These are phyloP conservation scores for Dactylellina parvicollis DNA, from an alignment of 2,329 filamentous ascomycete species.

Conservation along the genomic window DNA sequence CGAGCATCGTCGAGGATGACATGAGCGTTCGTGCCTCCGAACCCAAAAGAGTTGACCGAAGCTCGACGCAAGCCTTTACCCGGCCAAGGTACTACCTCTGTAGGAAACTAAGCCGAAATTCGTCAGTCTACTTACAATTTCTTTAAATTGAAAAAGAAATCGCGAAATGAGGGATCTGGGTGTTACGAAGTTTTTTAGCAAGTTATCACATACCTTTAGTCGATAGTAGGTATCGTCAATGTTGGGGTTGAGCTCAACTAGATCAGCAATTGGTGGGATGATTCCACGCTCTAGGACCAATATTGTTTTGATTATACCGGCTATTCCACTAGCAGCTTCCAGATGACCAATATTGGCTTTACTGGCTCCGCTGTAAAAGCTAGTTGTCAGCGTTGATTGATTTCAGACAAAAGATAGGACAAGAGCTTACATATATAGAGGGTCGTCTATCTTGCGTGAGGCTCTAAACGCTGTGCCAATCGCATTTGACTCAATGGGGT, in stretches of 20 bases:
- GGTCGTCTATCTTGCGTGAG: background rate
- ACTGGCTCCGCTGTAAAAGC: slow-evolving; percentile 63
- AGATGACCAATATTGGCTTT: slow-evolving; percentile 69
- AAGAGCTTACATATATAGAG: slow-evolving; percentile 36
- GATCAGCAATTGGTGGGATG: slow-evolving; percentile 61
- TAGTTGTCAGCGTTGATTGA: too few relatives aligned
- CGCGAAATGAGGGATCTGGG: too few relatives aligned
- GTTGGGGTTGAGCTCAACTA: slow-evolving; percentile 25
- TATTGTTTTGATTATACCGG: slow-evolving; percentile 67
- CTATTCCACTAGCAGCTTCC: slow-evolving; percentile 67
- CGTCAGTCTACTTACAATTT: too few relatives aligned
- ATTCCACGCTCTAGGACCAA: slow-evolving; percentile 65
- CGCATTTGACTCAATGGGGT: slow-evolving; percentile 37
- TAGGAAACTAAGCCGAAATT: slow-evolving; percentile 15
- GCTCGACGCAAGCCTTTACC: slow-evolving; percentile 14
- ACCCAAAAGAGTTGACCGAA: slow-evolving; percentile 59
- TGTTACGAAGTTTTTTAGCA: too few relatives aligned
- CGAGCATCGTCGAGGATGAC: slow-evolving; percentile 25
- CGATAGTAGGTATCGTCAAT: slow-evolving; percentile 49
- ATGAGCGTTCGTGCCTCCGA: slow-evolving; percentile 58
- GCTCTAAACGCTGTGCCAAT: slow-evolving; percentile 24
- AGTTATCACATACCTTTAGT: slow-evolving; percentile 11
- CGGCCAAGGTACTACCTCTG: slow-evolving; percentile 7
- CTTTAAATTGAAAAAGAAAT: too few relatives aligned
- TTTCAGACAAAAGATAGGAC: slow-evolving; percentile 62